Conservation (phyloP, 805 yeast species). For the Saccharomycopsis babjevae region DNA sequence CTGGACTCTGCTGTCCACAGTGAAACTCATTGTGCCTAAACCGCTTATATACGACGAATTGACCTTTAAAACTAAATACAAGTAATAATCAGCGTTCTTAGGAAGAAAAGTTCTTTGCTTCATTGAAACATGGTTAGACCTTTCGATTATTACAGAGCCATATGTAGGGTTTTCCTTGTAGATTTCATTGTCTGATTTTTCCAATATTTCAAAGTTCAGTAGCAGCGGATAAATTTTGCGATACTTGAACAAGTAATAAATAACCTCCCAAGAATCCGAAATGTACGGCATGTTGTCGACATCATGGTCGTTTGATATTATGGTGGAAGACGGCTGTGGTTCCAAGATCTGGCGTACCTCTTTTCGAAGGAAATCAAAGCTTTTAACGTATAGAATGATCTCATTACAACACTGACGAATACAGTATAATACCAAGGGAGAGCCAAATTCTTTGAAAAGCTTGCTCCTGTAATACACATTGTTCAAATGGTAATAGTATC, state of each 20-base stretch:
- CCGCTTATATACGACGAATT: slow-evolving; percentile 26
- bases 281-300: slow-evolving; percentile 16
- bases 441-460: slow-evolving; percentile 30
- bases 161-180: slow-evolving; percentile 3
- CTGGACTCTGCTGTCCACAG: slow-evolving; percentile 23
- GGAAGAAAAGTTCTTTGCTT: slow-evolving; percentile 10
- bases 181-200: slow-evolving; percentile 12
- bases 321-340: background rate
- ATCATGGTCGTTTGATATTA: background rate
- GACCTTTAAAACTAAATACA: slow-evolving; percentile 19
- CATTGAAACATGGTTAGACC: slow-evolving; percentile 11
- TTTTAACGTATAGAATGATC: slow-evolving; percentile 24
- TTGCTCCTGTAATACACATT: slow-evolving; percentile 38
- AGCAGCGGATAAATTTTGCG: slow-evolving; percentile 43
- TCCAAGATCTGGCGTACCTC: slow-evolving; percentile 16
- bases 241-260: slow-evolving; percentile 41
- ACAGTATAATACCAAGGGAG: slow-evolving; percentile 21
- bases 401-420: slow-evolving; percentile 6
- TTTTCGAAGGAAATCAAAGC: slow-evolving; percentile 27
- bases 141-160: slow-evolving; percentile 8
- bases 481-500: slow-evolving; percentile 39
- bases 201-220: slow-evolving; percentile 28
- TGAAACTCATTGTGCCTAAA: slow-evolving; percentile 48
- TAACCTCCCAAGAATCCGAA: slow-evolving; percentile 35
- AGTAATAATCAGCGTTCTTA: slow-evolving; percentile 19